These are phyloP conservation scores for Botrytis hyacinthi DNA, from an alignment of 2,329 filamentous ascomycete species.

Conservation along the genomic window DNA sequence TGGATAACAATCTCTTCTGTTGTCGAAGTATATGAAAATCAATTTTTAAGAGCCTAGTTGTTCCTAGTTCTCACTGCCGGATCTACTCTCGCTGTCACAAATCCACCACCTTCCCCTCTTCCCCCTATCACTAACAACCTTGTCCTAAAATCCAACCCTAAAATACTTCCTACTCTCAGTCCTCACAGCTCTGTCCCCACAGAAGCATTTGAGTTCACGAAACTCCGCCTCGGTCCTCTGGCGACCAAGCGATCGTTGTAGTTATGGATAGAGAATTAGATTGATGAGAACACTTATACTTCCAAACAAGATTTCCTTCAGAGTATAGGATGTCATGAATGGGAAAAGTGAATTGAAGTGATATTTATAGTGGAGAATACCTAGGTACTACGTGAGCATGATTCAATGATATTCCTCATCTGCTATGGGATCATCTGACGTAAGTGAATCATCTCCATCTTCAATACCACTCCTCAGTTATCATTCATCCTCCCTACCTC, in stretches of 20 bases:
- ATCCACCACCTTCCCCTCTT: neutral
- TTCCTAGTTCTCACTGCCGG: rapidly evolving
- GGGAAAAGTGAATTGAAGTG: neutral
- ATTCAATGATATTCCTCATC: neutral
- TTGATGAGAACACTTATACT: neutral
- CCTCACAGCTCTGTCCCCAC: rapidly evolving
- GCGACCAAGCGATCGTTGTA: neutral
- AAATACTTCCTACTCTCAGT: rapidly evolving
- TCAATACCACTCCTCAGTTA: neutral
- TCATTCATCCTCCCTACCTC: neutral
- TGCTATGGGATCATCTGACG: neutral
- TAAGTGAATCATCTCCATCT: neutral
- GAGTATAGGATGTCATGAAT: neutral
- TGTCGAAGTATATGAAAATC: neutral
- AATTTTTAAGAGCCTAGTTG: neutral
- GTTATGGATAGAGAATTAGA: rapidly evolving
- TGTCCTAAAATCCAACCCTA: neutral
- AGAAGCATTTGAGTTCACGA: neutral
- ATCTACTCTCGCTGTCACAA: neutral
- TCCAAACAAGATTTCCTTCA: neutral
- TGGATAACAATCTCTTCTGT: neutral
- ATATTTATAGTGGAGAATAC: neutral
- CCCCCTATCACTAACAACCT: neutral
- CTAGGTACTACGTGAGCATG: neutral
- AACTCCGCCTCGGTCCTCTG: neutral